phyloP scores from a whole-genome alignment of 2,329 filamentous ascomycete genomes.

The Neofusicoccum ribis region DNA sequence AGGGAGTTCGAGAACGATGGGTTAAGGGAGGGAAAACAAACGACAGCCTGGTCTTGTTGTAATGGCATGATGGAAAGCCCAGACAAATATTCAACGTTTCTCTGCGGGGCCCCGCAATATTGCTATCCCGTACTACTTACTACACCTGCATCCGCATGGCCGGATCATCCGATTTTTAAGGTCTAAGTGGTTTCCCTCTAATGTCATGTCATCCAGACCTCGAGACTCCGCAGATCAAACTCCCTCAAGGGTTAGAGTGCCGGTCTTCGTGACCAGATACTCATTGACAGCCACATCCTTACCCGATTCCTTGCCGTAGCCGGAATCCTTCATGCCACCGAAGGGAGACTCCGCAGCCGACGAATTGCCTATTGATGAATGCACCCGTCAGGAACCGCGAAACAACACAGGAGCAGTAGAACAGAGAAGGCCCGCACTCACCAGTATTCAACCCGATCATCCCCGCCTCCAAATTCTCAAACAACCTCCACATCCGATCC shows the following conservation, averaged over 20 bases:
- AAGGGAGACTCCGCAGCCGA: constrained; percentile 68
- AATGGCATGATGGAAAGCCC: not conserved
- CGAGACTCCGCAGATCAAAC: not conserved
- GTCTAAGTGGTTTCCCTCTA: no score
- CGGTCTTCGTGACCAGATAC: constrained; percentile 65
- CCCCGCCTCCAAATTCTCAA: constrained; percentile 68
- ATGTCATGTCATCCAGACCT: not conserved
- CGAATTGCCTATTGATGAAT: constrained; percentile 51
- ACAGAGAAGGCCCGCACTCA: constrained; percentile 26
- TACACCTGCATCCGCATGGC: not conserved
- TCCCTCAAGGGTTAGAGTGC: constrained; percentile 60
- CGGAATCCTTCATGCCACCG: constrained; percentile 67
- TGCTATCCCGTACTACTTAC: not conserved
- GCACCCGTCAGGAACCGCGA: not conserved
- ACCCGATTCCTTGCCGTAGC: constrained; percentile 67
- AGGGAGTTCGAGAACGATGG: no score
- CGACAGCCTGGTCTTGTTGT: not conserved
- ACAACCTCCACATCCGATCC: constrained; percentile 63
- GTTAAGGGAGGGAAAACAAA: no score
- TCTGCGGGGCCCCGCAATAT: no score
- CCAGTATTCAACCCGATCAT: constrained; percentile 69
- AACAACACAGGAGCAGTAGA: not conserved
- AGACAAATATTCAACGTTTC: no score
- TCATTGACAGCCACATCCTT: constrained; percentile 66
- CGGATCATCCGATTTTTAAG: no score